phyloP scores from a whole-genome alignment of 228 moss, liverwort and hornwort genomes.

The Sphagnum fallax region DNA sequence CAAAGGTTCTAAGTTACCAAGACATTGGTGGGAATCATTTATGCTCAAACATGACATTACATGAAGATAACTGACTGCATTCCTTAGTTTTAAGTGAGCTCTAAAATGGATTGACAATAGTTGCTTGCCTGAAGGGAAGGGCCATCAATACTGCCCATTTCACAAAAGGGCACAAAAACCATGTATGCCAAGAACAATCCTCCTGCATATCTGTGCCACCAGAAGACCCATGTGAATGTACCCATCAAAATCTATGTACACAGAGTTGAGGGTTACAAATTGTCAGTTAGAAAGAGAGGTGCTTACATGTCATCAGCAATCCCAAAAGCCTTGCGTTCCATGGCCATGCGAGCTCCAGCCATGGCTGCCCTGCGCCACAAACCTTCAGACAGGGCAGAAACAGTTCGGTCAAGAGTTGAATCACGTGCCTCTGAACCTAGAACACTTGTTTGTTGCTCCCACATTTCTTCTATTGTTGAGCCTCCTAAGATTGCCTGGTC shows the following conservation, averaged over 20 bases:
- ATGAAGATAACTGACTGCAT: no score
- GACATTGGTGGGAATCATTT: no score
- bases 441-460: conserved; percentile 57
- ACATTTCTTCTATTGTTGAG: conserved; percentile 45
- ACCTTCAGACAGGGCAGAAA: conserved; percentile 63
- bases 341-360: conserved; percentile 65
- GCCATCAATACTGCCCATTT: conserved; percentile 80
- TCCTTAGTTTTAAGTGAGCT: no score
- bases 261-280: neutral
- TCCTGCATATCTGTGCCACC: conserved; percentile 65
- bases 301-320: conserved; percentile 80
- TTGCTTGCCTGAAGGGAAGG: conserved; percentile 74
- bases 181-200: conserved; percentile 87
- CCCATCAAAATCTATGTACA: no score
- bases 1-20: no score
- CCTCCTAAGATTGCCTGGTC: conserved; percentile 50
- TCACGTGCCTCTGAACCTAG: conserved; percentile 57
- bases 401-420: conserved; percentile 56
- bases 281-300: neutral
- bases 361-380: conserved; percentile 82
- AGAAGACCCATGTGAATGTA: no score
- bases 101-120: no score
- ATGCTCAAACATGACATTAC: no score
- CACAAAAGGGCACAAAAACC: conserved; percentile 77
- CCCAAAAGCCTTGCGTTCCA: conserved; percentile 66